These are phyloP conservation scores for Phaseolus lunatus DNA, from an alignment of 306 rosid genomes.

Conservation along the genomic window DNA sequence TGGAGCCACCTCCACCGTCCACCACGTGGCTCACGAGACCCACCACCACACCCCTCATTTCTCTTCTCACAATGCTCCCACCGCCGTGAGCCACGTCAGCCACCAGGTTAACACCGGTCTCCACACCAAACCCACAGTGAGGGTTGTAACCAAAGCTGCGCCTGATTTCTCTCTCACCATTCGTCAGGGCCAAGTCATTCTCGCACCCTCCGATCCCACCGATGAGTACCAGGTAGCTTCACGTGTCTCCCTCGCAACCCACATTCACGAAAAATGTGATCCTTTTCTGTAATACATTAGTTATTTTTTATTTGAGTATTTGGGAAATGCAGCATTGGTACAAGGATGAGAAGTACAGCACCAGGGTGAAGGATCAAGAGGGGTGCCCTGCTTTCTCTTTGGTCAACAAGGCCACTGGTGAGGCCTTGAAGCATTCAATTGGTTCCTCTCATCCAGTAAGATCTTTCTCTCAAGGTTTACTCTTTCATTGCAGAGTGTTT, in stretches of 20 bases:
- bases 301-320: background rate
- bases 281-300: background rate
- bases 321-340: constrained; percentile 74
- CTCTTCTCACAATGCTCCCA: constrained; percentile 39
- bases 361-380: constrained; percentile 79
- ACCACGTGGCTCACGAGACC: constrained; percentile 53
- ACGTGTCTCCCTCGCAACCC: background rate
- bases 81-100: constrained; percentile 44
- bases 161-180: constrained; percentile 66
- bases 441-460: constrained; percentile 78
- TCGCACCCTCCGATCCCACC: constrained; percentile 58
- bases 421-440: constrained; percentile 78
- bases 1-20: constrained; percentile 20
- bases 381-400: constrained; percentile 80
- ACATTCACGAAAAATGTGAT: background rate
- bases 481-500: background rate
- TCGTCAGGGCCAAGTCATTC: constrained; percentile 63
- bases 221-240: constrained; percentile 59
- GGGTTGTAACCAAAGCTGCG: constrained; percentile 58
- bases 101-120: constrained; percentile 35
- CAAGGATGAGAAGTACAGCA: constrained; percentile 87
- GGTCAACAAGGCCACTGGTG: constrained; percentile 79
- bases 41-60: constrained; percentile 29
- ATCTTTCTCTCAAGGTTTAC: constrained; percentile 2
- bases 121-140: constrained; percentile 50